These are phyloP conservation scores for Sisymbrium altissimum DNA, from an alignment of 345 rosid species.

Conservation along the genomic window DNA sequence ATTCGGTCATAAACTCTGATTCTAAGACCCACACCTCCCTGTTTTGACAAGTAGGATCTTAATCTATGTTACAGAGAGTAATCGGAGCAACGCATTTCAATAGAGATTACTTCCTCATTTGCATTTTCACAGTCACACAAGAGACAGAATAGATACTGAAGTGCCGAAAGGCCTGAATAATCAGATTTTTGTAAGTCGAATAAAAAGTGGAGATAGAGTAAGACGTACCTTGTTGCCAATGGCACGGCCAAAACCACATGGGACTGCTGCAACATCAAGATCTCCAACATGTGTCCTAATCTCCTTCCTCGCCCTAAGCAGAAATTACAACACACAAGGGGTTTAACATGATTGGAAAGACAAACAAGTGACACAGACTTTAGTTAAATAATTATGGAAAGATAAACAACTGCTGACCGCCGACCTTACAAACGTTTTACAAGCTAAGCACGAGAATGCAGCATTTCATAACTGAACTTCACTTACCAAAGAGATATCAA, in stretches of 20 bases:
- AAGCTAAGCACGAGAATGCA: slow-evolving; percentile 6
- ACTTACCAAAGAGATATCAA: slow-evolving; percentile 82
- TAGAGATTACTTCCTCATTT: background rate
- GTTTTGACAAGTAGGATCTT: slow-evolving; percentile 14
- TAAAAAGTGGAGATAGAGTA: background rate
- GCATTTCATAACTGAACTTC: slow-evolving; percentile 7
- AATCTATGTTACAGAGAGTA: background rate
- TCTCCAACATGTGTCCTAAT: slow-evolving; percentile 89
- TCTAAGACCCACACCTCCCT: slow-evolving; percentile 88
- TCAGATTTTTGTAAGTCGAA: background rate
- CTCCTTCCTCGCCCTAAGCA: slow-evolving; percentile 78
- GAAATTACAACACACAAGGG: slow-evolving; percentile 16
- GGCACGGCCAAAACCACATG: slow-evolving; percentile 98
- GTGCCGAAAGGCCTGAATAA: background rate
- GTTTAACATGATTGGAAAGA: background rate
- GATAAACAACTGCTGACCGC: background rate
- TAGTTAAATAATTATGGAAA: background rate
- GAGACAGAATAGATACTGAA: background rate
- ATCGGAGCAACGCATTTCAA: background rate
- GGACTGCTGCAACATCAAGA: slow-evolving; percentile 94
- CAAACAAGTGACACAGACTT: background rate
- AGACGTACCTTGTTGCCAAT: slow-evolving; percentile 82
- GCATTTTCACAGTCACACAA: background rate
- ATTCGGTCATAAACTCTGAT: slow-evolving; percentile 76
- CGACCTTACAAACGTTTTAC: background rate